Evolutionary conservation across 2,329 filamentous ascomycete genomes (phyloP).

Genomic region (Proliferodiscus dingleyae): DNA sequence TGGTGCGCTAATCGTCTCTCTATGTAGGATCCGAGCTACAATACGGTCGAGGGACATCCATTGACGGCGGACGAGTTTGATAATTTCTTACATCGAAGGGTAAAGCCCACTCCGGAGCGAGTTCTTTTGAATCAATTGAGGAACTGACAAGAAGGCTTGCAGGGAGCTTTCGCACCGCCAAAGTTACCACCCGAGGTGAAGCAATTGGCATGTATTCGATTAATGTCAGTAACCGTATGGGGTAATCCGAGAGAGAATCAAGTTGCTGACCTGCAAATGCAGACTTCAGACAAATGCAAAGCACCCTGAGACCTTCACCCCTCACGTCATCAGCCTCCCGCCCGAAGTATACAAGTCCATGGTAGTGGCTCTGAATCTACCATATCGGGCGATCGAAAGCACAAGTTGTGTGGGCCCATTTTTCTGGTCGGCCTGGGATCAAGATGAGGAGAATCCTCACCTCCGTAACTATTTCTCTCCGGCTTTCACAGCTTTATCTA

Average conservation of each 20-base stretch:
- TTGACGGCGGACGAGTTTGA: conserved; percentile 30
- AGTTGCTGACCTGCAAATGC: background rate
- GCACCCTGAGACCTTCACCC: conserved; percentile 53
- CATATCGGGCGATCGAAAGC: conserved; percentile 54
- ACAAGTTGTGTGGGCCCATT: conserved; percentile 57
- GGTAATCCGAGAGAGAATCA: no score
- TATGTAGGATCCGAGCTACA: conserved; percentile 25
- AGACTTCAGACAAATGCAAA: conserved; percentile 38
- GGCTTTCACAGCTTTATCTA: background rate
- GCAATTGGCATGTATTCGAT: conserved; percentile 7
- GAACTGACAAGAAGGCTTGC: background rate
- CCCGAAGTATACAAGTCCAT: conserved; percentile 49
- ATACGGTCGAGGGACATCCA: conserved; percentile 29
- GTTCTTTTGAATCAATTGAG: background rate
- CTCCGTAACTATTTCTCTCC: conserved; percentile 42
- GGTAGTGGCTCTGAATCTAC: conserved; percentile 49
- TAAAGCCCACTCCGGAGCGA: conserved; percentile 15
- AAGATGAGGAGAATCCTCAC: conserved; percentile 51
- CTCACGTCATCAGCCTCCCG: conserved; percentile 49
- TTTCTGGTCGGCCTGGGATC: conserved; percentile 54
- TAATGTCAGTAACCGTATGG: conserved; percentile 18
- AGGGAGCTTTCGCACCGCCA: conserved; percentile 16
- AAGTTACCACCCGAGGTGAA: conserved; percentile 5
- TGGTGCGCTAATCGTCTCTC: background rate
- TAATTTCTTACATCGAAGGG: conserved; percentile 29